Conservation (phyloP, 345 rosid species). For the Mangifera indica region DNA sequence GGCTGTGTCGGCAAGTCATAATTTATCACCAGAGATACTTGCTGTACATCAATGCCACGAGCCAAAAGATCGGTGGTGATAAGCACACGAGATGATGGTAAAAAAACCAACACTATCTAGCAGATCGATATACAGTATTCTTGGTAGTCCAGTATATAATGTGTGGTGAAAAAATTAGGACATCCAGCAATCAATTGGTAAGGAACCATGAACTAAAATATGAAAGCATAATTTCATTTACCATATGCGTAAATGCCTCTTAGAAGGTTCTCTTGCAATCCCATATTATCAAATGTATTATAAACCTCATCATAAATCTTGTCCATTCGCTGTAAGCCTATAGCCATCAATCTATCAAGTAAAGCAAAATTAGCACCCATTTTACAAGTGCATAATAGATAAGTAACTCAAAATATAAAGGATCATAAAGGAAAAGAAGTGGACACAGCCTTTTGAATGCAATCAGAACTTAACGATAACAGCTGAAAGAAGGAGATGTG, state of each 20-base stretch:
- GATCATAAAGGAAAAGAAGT: too few relatives aligned
- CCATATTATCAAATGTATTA: constrained; percentile 76
- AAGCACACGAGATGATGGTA: constrained; percentile 69
- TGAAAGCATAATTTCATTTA: constrained; percentile 17
- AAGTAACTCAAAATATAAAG: neutral
- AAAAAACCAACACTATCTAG: neutral
- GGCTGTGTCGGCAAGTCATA: constrained; percentile 71
- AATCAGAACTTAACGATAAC: neutral
- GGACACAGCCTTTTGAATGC: too few relatives aligned
- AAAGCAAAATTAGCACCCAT: constrained; percentile 12
- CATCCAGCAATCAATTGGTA: neutral
- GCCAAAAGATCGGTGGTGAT: constrained; percentile 76
- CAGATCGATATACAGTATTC: neutral
- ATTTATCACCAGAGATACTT: constrained; percentile 72
- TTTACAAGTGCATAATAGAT: neutral
- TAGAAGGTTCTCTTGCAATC: constrained; percentile 76
- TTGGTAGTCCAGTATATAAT: neutral
- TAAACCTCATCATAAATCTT: constrained; percentile 74
- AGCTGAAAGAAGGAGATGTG: neutral
- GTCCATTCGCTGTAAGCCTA: constrained; percentile 57
- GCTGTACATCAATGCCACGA: constrained; percentile 76
- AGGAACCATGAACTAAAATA: neutral
- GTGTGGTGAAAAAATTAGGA: neutral
- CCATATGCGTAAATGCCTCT: constrained; percentile 87
- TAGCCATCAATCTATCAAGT: constrained; percentile 16